phyloP scores from a whole-genome alignment of 1,284 basidiomycete species.

The Melampsora larici-populina region DNA sequence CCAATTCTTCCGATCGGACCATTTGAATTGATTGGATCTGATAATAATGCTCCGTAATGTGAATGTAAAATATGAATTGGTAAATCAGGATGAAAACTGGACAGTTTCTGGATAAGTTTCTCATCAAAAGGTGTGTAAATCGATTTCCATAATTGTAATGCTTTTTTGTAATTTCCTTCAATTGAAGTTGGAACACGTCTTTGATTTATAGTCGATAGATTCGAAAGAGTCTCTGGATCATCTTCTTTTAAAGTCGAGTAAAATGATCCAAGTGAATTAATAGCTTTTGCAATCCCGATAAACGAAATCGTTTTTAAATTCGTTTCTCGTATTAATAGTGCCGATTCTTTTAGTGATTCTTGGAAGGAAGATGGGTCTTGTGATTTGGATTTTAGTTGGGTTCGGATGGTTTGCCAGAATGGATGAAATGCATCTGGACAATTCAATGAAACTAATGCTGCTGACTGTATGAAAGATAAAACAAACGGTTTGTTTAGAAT shows the following conservation, averaged over 20 bases:
- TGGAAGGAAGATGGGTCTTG: background rate
- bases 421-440: constrained; percentile 35
- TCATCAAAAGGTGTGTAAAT: constrained; percentile 86
- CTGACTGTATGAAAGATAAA: constrained; percentile 13
- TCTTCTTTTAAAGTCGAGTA: constrained; percentile 22
- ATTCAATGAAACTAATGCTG: constrained; percentile 45
- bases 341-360: constrained; percentile 54
- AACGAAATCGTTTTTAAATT: constrained; percentile 91
- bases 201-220: background rate
- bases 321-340: constrained; percentile 83
- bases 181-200: background rate
- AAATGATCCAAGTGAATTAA: constrained; percentile 48
- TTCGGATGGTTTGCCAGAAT: background rate
- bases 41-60: constrained; percentile 78
- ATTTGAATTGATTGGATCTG: constrained; percentile 63
- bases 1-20: constrained; percentile 72
- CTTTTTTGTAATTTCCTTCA: constrained; percentile 23
- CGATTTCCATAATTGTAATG: constrained; percentile 65
- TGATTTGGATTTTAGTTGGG: background rate
- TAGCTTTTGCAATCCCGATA: constrained; percentile 80
- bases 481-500: background rate
- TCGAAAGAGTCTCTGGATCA: constrained; percentile 40
- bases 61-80: constrained; percentile 88
- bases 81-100: constrained; percentile 66
- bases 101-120: constrained; percentile 85